phyloP scores from a whole-genome alignment of 2,329 filamentous ascomycete species.

The Penicillium sp. region DNA sequence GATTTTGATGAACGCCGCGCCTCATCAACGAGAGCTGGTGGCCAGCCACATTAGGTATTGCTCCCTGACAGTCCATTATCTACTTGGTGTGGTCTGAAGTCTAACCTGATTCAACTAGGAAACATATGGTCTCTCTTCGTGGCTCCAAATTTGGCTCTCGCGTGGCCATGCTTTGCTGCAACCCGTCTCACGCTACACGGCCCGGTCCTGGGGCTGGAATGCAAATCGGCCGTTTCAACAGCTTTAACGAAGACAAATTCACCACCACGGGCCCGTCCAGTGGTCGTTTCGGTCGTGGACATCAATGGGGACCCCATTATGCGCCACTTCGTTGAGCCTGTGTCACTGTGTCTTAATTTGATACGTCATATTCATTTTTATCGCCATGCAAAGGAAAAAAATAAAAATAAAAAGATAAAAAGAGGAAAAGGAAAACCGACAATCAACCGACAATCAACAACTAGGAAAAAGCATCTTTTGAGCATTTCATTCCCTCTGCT shows the following conservation, averaged over 20 bases:
- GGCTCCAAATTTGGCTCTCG: conserved; percentile 97
- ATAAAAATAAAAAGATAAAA: background rate
- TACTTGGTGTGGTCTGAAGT: background rate
- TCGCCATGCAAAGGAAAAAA: background rate
- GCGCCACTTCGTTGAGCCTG: conserved; percentile 30
- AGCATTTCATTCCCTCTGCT: background rate
- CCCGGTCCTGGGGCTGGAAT: conserved; percentile 73
- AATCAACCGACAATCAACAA: background rate
- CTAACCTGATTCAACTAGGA: conserved; percentile 39
- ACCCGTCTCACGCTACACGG: conserved; percentile 78
- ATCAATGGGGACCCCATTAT: conserved; percentile 33
- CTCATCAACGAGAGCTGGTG: conserved; percentile 86
- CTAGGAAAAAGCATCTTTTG: background rate
- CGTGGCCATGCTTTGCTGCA: conserved; percentile 97
- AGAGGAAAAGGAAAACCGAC: background rate
- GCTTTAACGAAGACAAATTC: conserved; percentile 40
- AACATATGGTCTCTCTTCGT: conserved; percentile 98
- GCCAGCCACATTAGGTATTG: conserved; percentile 71
- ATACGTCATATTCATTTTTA: background rate
- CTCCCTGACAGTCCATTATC: background rate
- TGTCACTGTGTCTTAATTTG: background rate
- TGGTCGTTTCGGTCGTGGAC: conserved; percentile 30
- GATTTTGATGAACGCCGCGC: conserved; percentile 78
- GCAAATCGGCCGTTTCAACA: conserved; percentile 52
- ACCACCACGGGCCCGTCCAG: conserved; percentile 33